Evolutionary conservation across 2,329 filamentous ascomycete genomes (phyloP), one percentile per base, ranked within the genome.

Genomic region (Cadophora luteo-olivacea): DNA sequence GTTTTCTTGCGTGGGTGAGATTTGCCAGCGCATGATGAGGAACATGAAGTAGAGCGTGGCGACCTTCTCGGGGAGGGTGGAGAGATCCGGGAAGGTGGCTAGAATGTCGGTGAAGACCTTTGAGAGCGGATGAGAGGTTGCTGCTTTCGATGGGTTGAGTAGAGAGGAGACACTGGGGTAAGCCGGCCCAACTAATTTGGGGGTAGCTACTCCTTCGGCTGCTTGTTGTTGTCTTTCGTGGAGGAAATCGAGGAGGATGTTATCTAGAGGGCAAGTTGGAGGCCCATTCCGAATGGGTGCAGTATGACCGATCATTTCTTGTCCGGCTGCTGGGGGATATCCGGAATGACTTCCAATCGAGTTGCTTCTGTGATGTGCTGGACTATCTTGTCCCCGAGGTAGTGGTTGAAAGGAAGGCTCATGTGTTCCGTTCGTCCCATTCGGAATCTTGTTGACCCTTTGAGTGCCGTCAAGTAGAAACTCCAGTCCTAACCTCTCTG

Each of bases 11-110:
- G 92, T 92, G 0, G 93, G 93, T 33, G 87, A 87, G 67, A 97
- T 91, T 77, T 93, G 89, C 92, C 94, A 97, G 52, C 91, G 87
- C 90, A 96, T 93, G 71, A 94, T 78, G 38, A 94, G 85, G 79
- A 97, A 97, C 92, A 97, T 97, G 76, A 91, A 83, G 78, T 94
- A 97, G 8, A 97, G 84, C 7, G 93, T 88, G 9, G 91, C 93
- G 0, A 97, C 88, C 75, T 92, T 91, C 80, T 97, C 93, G 0
- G 94, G 93, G 0, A 97, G 84, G n/a, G 84, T 85, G 4, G 86
- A 87, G 36, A 97, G 88, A 74, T 92, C 90, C 0, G 93, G 92
- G 74, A 97, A 97, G n/a, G 91, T 93, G 71, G 87, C 85, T 12
- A 97, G 83, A 68, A 97, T 93, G 78, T 97, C 93, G 52, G 92